Evolutionary conservation across 208 protist species (phyloP).

Genomic region (Leishmania tarentolae): DNA sequence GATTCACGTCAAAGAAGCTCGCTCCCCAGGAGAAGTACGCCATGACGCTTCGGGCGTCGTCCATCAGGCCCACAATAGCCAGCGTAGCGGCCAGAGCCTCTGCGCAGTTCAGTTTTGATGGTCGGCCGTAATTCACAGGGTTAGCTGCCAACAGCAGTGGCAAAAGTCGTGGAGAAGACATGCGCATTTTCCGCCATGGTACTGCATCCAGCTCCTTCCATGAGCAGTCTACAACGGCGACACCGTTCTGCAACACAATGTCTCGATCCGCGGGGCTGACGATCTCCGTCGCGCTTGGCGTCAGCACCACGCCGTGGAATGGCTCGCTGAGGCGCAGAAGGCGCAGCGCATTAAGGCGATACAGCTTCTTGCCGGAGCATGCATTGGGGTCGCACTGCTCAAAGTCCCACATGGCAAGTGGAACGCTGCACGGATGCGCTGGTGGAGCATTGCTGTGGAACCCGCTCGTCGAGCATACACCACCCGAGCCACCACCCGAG

Average conservation of each 20-base stretch:
- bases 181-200: slow-evolving; percentile 94
- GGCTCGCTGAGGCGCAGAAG: slow-evolving; percentile 86
- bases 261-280: slow-evolving; percentile 94
- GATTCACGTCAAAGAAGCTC: slow-evolving; percentile 96
- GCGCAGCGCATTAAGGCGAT: slow-evolving; percentile 88
- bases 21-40: slow-evolving; percentile 97
- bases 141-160: slow-evolving; percentile 99
- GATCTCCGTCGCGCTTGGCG: slow-evolving; percentile 91
- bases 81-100: slow-evolving; percentile 97
- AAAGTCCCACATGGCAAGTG: slow-evolving; percentile 98
- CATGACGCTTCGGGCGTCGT: slow-evolving; percentile 93
- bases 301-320: slow-evolving; percentile 96
- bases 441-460: slow-evolving; percentile 45
- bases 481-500: slow-evolving; percentile 23
- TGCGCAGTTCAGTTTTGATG: slow-evolving; percentile 97
- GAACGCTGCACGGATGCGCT: slow-evolving; percentile 73
- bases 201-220: slow-evolving; percentile 97
- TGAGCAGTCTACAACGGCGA: slow-evolving; percentile 99
- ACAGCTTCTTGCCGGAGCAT: slow-evolving; percentile 97
- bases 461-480: slow-evolving; percentile 22
- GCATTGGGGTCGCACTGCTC: slow-evolving; percentile 98
- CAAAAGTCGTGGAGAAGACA: slow-evolving; percentile 88
- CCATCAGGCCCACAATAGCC: slow-evolving; percentile 93
- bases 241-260: slow-evolving; percentile 86
- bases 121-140: slow-evolving; percentile 99